A percentile compares a stretch with the other conserved stretches of the same genome.
phyloP scores from a whole-genome alignment of 2,329 filamentous ascomycete genomes.

The Fusarium sp. region DNA sequence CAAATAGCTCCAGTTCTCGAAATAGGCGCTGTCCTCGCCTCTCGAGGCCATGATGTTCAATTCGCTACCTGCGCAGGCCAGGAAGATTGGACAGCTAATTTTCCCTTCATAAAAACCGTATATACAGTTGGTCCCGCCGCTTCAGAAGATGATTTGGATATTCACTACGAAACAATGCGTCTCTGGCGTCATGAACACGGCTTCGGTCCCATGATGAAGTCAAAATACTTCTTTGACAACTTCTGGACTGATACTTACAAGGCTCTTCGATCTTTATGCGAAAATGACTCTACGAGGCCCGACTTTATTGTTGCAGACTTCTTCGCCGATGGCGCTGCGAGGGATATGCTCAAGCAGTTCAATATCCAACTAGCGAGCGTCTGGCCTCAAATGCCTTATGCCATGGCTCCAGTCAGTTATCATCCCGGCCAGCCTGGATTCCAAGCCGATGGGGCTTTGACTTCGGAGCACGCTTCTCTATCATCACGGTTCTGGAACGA shows the following conservation, averaged over 20 bases:
- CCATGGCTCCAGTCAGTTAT: constrained; percentile 49
- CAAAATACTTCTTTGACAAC: constrained; percentile 50
- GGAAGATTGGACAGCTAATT: constrained; percentile 45
- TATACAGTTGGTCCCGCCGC: constrained; percentile 45
- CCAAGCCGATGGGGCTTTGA: constrained; percentile 48
- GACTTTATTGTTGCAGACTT: constrained; percentile 54
- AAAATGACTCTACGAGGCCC: constrained; percentile 40
- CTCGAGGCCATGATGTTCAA: constrained; percentile 47
- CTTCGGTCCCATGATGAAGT: constrained; percentile 43
- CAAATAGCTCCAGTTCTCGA: constrained; percentile 47
- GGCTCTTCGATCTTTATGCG: constrained; percentile 22
- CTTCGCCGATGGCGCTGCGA: constrained; percentile 51
- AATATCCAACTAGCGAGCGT: constrained; percentile 50
- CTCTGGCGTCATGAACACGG: constrained; percentile 45
- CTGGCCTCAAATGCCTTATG: constrained; percentile 53
- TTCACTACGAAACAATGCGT: constrained; percentile 48
- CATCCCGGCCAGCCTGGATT: constrained; percentile 54
- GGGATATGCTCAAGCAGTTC: constrained; percentile 50
- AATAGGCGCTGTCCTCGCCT: constrained; percentile 45
- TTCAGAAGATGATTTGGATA: constrained; percentile 40
- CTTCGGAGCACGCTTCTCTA: constrained; percentile 50
- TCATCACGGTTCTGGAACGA: constrained; percentile 49
- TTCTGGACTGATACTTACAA: constrained; percentile 47
- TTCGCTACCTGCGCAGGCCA: constrained; percentile 51
- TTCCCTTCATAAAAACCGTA: constrained; percentile 44